Evolutionary conservation across 129 eudicot genomes (phyloP).

Genomic region (Flaveria robusta): DNA sequence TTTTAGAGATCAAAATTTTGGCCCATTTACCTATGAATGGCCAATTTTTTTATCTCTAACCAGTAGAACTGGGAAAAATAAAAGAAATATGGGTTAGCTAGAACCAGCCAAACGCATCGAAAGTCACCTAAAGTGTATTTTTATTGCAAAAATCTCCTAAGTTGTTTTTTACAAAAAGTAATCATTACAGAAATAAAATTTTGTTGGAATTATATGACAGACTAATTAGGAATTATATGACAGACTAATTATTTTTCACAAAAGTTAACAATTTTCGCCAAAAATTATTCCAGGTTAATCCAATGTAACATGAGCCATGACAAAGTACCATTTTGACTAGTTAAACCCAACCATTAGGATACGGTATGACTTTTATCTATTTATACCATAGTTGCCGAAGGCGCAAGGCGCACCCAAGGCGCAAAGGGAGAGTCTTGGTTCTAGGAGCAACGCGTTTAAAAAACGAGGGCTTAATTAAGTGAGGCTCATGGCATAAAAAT

Average conservation of each 20-base stretch:
- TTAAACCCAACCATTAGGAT: slow-evolving; percentile 15
- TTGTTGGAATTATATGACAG: background rate
- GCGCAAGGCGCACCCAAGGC: too few relatives aligned
- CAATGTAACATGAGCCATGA: background rate
- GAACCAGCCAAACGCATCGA: background rate
- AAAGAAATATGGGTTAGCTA: background rate
- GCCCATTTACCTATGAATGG: background rate
- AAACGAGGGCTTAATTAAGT: too few relatives aligned
- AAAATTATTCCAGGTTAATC: background rate
- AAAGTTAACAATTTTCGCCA: background rate
- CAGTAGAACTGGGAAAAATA: background rate
- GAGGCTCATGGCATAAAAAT: too few relatives aligned
- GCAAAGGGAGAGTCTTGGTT: too few relatives aligned
- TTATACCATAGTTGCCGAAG: background rate
- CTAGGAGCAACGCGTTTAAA: too few relatives aligned
- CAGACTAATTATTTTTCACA: background rate
- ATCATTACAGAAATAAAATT: background rate
- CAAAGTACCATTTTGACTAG: background rate
- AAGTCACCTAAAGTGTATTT: background rate
- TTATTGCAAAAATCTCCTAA: background rate
- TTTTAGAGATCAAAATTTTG: background rate
- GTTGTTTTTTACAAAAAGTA: background rate
- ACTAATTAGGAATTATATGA: background rate
- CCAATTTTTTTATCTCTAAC: slow-evolving; percentile 4
- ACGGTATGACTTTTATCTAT: background rate